Evolutionary conservation across 1,284 basidiomycete species (phyloP).

Genomic region (Sporisorium iseilematis-ciliati): DNA sequence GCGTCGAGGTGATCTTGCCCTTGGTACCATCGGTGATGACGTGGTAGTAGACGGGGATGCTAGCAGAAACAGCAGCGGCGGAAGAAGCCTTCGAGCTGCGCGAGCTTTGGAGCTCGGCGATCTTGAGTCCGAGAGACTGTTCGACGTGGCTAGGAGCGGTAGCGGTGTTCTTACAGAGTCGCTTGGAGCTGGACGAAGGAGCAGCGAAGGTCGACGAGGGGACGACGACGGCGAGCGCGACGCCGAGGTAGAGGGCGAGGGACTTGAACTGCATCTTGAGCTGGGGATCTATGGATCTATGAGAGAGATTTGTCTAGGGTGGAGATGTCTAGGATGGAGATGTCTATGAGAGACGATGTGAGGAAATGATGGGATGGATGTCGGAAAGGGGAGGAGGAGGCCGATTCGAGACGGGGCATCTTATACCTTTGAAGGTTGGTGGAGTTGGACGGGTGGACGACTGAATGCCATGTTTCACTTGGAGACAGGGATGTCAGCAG

Average conservation of each 20-base stretch:
- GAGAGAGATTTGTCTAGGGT: not conserved
- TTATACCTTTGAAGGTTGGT: not conserved
- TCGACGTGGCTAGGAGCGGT: conserved; percentile 23
- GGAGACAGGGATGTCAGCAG: not conserved
- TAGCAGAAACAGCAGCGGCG: conserved; percentile 20
- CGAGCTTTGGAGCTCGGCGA: conserved; percentile 12
- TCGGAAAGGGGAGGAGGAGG: not conserved
- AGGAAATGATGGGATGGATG: not conserved
- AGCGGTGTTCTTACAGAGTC: conserved; percentile 26
- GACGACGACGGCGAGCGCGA: conserved; percentile 16
- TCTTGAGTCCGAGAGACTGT: conserved; percentile 20
- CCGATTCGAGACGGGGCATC: not conserved
- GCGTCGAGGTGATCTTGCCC: conserved; percentile 31
- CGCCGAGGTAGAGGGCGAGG: conserved; percentile 24
- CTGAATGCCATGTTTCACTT: not conserved
- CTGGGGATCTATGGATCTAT: not conserved
- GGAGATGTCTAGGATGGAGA: no score
- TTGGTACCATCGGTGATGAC: conserved; percentile 50
- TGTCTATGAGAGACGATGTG: not conserved
- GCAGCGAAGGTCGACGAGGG: conserved; percentile 25
- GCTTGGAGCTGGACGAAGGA: conserved; percentile 7
- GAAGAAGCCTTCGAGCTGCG: not conserved
- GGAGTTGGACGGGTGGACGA: not conserved
- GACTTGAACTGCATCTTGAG: conserved; percentile 39
- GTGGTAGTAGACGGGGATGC: conserved; percentile 52